Evolutionary conservation across 2,329 filamentous ascomycete species (phyloP), one percentile per base, ranked within the genome.

Genomic region (Microcyclospora pomicola): DNA sequence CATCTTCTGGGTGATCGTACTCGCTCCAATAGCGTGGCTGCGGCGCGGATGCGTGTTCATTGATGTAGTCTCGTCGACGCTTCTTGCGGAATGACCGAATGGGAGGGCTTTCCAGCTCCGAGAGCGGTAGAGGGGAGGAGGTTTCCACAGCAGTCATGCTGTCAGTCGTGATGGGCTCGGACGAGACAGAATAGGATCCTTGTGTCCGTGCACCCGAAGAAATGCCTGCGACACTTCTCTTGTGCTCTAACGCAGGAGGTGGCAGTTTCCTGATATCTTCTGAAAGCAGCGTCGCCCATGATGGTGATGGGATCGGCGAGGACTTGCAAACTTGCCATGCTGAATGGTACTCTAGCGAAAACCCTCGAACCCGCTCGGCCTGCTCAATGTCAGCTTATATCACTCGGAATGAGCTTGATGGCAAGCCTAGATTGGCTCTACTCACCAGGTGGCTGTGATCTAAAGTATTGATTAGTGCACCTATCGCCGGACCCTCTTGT

Each of bases 1-100:
- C 68, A 38, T 86, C 81, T 54, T 83, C 85, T 7, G 81, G 82
- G 54, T 87, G 64, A 48, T 92, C 84, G 57, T 88, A 91, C 57
- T 92, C 84, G 58, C 83, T 88, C 83, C 84, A 92, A 54, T 88
- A 91, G 15, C 54, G 42, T 37, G 36, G 57, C 42, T 49, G 60
- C 50, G 36, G 56, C 55, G 38, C 39, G 14, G 33, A 16, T 27
- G 41, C 15, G 15, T 37, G 33, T 24, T 32, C 43, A 30, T 54
- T 49, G 2, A 53, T 47, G 34, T 53, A 58, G 5, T 53, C 43
- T 27, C 52, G 58, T 35, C 56, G 53, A 27, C 54, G 50, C 50
- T 66, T 66, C 50, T 65, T 66, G 14, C 59, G 54, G 43, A 64
- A 66, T 5, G 61, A 59, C 29, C 56, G 58, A 6, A 66, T 48